phyloP scores from a whole-genome alignment of 1,284 basidiomycete genomes.

The Pseudozyma pruni region DNA sequence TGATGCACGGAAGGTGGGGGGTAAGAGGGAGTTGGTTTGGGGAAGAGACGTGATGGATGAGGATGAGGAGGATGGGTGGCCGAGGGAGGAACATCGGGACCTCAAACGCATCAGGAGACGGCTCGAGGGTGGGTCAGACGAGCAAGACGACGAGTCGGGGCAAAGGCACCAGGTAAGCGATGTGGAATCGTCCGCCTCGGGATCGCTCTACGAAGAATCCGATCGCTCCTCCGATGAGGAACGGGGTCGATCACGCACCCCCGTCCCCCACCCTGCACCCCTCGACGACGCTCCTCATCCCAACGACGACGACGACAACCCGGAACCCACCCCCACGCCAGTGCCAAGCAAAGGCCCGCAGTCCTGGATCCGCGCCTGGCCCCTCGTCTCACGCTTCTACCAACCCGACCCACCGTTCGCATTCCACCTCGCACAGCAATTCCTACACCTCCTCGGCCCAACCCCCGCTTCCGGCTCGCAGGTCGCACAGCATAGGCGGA shows the following conservation, averaged over 20 bases:
- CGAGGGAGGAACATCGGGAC: conserved; percentile 10
- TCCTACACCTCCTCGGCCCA: conserved; percentile 10
- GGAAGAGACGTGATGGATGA: conserved; percentile 6
- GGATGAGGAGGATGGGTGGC: conserved; percentile 2
- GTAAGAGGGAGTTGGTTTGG: conserved; percentile 17
- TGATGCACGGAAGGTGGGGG: conserved; percentile 3
- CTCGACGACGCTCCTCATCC: neutral
- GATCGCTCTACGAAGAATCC: conserved; percentile 6
- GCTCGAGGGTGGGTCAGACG: conserved; percentile 1
- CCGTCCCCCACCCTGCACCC: neutral
- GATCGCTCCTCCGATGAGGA: too few relatives aligned
- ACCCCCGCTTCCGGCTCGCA: too few relatives aligned
- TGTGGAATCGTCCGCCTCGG: conserved; percentile 7
- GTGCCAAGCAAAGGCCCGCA: conserved; percentile 5
- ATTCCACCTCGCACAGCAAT: conserved; percentile 12
- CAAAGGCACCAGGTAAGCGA: neutral
- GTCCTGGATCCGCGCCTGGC: conserved; percentile 24
- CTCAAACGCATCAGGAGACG: neutral
- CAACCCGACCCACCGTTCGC: conserved; percentile 6
- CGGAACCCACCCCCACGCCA: neutral
- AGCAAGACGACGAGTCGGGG: neutral
- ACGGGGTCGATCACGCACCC: conserved; percentile 7
- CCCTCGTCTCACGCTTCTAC: conserved; percentile 7
- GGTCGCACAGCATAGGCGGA: too few relatives aligned
- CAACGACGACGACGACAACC: neutral